Conservation (phyloP, 2,329 filamentous ascomycete species). For the Colletotrichum theobromicola region DNA sequence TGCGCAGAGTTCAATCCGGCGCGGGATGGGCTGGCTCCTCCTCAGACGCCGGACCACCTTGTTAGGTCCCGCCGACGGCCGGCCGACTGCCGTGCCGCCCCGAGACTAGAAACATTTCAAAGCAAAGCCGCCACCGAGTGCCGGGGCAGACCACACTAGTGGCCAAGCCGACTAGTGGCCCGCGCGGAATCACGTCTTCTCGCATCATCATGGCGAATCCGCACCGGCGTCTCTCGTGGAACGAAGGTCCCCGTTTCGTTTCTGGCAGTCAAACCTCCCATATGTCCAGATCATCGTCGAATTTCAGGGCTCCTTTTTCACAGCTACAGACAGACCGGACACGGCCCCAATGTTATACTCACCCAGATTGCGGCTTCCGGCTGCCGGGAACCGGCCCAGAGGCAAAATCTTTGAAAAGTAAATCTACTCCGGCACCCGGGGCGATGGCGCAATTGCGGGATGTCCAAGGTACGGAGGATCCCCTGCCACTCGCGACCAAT, state of each 20-base stretch:
- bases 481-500: conserved; percentile 36
- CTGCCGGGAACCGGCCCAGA: conserved; percentile 12
- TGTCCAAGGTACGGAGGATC: conserved; percentile 19
- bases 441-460: conserved; percentile 23
- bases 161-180: conserved; percentile 13
- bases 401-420: neutral
- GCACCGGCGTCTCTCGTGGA: neutral
- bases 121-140: neutral
- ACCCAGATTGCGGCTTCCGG: conserved; percentile 4
- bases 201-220: conserved; percentile 18
- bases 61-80: conserved; percentile 5
- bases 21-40: neutral
- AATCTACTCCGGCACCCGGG: conserved; percentile 20
- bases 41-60: neutral
- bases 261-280: neutral
- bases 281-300: neutral
- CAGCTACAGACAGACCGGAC: neutral
- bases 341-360: neutral
- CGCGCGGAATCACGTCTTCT: conserved; percentile 18
- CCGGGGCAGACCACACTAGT: neutral
- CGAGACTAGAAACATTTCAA: neutral
- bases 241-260: neutral
- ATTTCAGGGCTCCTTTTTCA: neutral
- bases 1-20: conserved; percentile 1
- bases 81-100: conserved; percentile 19